Evolutionary conservation across 2,329 filamentous ascomycete genomes (phyloP).

Genomic region (Claviceps sp.): DNA sequence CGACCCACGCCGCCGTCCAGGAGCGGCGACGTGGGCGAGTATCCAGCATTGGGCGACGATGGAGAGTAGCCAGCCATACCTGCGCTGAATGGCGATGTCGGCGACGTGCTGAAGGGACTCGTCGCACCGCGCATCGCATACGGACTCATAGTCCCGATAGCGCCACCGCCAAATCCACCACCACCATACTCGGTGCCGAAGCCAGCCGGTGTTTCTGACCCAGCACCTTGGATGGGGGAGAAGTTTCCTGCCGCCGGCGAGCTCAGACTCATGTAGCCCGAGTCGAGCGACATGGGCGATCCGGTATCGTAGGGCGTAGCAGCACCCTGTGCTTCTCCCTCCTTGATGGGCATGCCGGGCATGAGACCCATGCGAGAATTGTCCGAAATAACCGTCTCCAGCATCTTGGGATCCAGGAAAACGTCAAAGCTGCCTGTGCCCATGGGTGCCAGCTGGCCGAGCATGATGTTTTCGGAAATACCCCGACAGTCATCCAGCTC

Average conservation of each 20-base stretch:
- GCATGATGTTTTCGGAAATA: conserved; percentile 97
- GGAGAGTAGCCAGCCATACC: conserved; percentile 55
- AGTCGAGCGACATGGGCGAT: conserved; percentile 58
- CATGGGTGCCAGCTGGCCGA: conserved; percentile 93
- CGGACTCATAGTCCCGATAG: conserved; percentile 45
- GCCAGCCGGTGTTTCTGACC: conserved; percentile 56
- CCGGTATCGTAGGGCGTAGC: conserved; percentile 90
- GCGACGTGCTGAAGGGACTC: conserved; percentile 63
- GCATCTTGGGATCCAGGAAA: conserved; percentile 85
- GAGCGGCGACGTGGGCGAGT: conserved; percentile 65
- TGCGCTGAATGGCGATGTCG: conserved; percentile 49
- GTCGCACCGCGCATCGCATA: conserved; percentile 48
- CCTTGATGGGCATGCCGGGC: conserved; percentile 66
- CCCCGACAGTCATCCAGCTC: conserved; percentile 96
- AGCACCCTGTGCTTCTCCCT: conserved; percentile 62
- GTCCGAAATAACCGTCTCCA: conserved; percentile 87
- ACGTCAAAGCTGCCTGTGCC: conserved; percentile 95
- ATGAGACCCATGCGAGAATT: conserved; percentile 77
- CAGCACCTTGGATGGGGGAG: conserved; percentile 64
- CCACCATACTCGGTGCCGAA: conserved; percentile 50
- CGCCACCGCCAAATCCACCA: conserved; percentile 30
- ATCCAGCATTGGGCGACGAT: conserved; percentile 58
- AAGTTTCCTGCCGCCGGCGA: conserved; percentile 53
- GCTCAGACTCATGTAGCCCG: conserved; percentile 49
- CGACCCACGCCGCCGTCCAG: conserved; percentile 38